Evolutionary conservation across 2,329 filamentous ascomycete species (phyloP).

Genomic region (Colletotrichum higginsianum): DNA sequence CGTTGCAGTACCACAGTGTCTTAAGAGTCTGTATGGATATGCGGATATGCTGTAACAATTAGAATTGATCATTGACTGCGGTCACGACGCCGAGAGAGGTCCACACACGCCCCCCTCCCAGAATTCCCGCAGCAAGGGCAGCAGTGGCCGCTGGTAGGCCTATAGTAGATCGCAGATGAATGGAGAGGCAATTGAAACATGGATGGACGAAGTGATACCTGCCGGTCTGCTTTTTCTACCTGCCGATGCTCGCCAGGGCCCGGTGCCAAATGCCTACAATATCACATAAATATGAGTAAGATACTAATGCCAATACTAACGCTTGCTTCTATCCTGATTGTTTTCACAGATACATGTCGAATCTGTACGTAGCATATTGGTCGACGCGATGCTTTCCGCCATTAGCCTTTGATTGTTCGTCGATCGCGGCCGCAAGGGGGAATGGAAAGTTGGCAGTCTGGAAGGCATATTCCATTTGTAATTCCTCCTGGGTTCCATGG

Average conservation of each 20-base stretch:
- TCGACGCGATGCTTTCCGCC: neutral
- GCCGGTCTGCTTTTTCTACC: conserved; percentile 9
- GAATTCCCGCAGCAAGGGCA: conserved; percentile 26
- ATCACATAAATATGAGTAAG: neutral
- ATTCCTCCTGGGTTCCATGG: conserved; percentile 21
- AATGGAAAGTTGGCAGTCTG: conserved; percentile 6
- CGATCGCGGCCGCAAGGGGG: neutral
- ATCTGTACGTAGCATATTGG: conserved; percentile 19
- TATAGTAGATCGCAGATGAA: conserved; percentile 5
- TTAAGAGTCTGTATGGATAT: neutral
- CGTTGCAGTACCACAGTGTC: neutral
- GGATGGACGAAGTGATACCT: conserved; percentile 11
- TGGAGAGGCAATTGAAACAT: conserved; percentile 19
- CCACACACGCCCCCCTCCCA: conserved; percentile 27
- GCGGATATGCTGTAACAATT: conserved; percentile 7
- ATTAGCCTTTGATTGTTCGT: neutral
- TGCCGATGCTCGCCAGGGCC: conserved; percentile 23
- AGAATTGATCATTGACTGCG: conserved; percentile 24
- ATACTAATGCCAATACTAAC: conserved; percentile 28
- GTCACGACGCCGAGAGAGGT: conserved; percentile 17
- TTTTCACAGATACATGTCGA: conserved; percentile 28
- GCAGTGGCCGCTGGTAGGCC: neutral
- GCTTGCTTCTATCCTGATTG: conserved; percentile 1
- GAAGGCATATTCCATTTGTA: neutral
- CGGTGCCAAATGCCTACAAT: conserved; percentile 20